Base-by-base conservation (phyloP, 208 protist genomes). In the Acanthamoeba triangularis region DNA sequence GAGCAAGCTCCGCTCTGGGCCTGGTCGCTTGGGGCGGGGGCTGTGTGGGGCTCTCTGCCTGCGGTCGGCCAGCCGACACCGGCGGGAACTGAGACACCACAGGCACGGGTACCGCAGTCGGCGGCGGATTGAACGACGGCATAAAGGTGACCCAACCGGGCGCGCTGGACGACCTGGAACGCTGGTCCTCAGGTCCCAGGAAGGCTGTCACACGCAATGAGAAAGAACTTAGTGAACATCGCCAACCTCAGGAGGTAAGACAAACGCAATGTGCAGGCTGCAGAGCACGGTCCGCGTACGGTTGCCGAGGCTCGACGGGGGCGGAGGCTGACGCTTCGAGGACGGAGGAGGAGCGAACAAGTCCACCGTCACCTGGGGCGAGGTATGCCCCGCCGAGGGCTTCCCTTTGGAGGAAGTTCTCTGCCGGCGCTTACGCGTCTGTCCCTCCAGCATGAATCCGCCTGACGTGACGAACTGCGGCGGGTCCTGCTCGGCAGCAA, bases 71-170 rank as follows among this genome's bases (percentile, higher is more conserved):
- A 16, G 56, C 56, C 56, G 56, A 13, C 2, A 61, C 56, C 2
- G 56, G 56, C n/a, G 63, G 28, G 63, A 35, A 69, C 63, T 69
- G 63, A 69, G n/a, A 16, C 25, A 69, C 63, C 8, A 28, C 28
- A 1, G n/a, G 28, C 3, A 1, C 63, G 6, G 6, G 63, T 11
- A 52, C 11, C 49, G 63, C 35, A 7, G 63, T 1, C 56, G 56
- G 56, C 28, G 63, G 6, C 14, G 63, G 63, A 28, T 69, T n/a
- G 63, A 69, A 35, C 6, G 63, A 35, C 3, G 63, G 63, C 28
- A 41, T 30, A 28, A 87, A 87, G 28, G 78, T 63, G 78, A 87
- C 41, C 78, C 78, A 87, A 2, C 78, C 78, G 52, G 78, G 78
- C 14, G 28, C 63, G 30, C 30, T n/a, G 25, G 78, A 13, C 13